A percentile compares a stretch with the other conserved stretches of the same genome.
phyloP scores from a whole-genome alignment of 169 alveolate genomes.

The Eimeria acervulina region DNA sequence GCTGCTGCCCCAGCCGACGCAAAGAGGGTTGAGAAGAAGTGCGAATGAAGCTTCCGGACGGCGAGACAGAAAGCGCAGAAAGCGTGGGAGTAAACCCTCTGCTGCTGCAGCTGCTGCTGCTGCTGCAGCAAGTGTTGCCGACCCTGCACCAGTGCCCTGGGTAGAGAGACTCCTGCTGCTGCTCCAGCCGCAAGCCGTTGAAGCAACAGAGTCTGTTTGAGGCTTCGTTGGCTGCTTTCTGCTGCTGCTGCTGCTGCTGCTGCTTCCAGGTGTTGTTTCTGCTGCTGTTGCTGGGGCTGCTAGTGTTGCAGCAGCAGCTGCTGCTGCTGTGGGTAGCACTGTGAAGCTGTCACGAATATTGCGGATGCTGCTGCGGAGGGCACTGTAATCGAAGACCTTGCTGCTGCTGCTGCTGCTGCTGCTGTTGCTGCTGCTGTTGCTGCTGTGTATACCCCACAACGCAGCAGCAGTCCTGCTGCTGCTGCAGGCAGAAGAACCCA shows the following conservation, averaged over 20 bases:
- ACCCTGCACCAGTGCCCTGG: conserved; percentile 22
- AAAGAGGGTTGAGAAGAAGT: neutral
- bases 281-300: conserved; percentile 1
- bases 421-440: conserved; percentile 32
- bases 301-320: conserved; percentile 34
- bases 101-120: conserved; percentile 74
- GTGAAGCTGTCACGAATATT: conserved; percentile 65
- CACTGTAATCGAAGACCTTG: conserved; percentile 64
- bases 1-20: conserved; percentile 8
- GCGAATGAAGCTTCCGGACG: neutral
- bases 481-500: conserved; percentile 22
- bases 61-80: conserved; percentile 49
- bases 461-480: conserved; percentile 68
- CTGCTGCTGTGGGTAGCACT: conserved; percentile 47
- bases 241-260: conserved; percentile 72
- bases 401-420: conserved; percentile 61
- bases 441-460: conserved; percentile 7
- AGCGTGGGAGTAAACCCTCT: neutral
- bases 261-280: conserved; percentile 1
- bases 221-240: conserved; percentile 60
- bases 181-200: conserved; percentile 62
- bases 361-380: conserved; percentile 74
- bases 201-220: conserved; percentile 51
- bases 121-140: neutral
- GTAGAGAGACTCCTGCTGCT: conserved; percentile 69